These are phyloP conservation scores for Fomes fomentarius DNA, from an alignment of 1,284 basidiomycete species.

Conservation along the genomic window DNA sequence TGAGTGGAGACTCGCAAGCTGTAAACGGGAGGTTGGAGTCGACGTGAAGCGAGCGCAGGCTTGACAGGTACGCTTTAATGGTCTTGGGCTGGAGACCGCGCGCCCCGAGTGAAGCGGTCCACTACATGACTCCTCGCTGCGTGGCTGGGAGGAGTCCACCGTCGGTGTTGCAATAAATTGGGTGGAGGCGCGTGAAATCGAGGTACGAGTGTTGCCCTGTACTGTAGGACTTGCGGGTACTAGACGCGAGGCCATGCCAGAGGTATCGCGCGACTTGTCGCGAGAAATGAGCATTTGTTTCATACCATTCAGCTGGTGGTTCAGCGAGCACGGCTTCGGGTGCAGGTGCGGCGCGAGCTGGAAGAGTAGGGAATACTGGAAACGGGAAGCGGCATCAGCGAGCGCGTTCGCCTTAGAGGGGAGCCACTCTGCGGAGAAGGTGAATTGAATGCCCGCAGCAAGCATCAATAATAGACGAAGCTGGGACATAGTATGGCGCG, in stretches of 20 bases:
- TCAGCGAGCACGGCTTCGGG: neutral
- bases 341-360: constrained; percentile 4
- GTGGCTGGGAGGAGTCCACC: constrained; percentile 34
- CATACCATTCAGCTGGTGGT: constrained; percentile 11
- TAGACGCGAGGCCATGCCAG: constrained; percentile 35
- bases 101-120: constrained; percentile 22
- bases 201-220: constrained; percentile 36
- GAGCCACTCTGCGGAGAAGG: constrained; percentile 4
- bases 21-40: constrained; percentile 28
- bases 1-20: constrained; percentile 26
- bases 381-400: constrained; percentile 13
- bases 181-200: constrained; percentile 28
- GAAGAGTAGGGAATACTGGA: constrained; percentile 12
- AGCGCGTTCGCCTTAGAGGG: constrained; percentile 4
- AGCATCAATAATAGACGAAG: constrained; percentile 7
- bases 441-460: constrained; percentile 1
- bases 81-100: constrained; percentile 29
- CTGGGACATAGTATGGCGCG: constrained; percentile 2
- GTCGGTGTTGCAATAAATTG: constrained; percentile 21
- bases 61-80: constrained; percentile 35
- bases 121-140: constrained; percentile 31
- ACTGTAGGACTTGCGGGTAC: constrained; percentile 31
- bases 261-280: constrained; percentile 8
- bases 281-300: constrained; percentile 8
- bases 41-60: constrained; percentile 29